Evolutionary conservation across 768 basidiomycete genomes (phyloP).

Genomic region (Agaricus sinodeliciosus): DNA sequence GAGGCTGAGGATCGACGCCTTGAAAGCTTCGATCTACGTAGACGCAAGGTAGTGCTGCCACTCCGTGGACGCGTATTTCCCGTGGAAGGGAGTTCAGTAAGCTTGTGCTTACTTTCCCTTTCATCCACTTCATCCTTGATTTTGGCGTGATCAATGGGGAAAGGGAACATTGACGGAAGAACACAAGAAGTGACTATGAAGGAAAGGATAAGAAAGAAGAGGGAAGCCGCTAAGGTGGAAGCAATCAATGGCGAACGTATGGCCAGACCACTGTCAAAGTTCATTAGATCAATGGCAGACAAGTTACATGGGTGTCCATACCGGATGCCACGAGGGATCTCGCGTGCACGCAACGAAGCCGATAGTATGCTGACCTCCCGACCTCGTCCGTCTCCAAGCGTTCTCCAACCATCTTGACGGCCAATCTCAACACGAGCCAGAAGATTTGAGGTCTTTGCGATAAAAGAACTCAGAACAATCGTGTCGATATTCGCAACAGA

Average conservation of each 20-base stretch:
- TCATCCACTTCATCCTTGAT: not conserved
- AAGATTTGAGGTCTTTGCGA: constrained; percentile 38
- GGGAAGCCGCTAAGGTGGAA: constrained; percentile 36
- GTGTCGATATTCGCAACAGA: constrained; percentile 42
- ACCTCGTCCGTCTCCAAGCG: constrained; percentile 59
- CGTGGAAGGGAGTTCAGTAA: not conserved
- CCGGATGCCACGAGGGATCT: constrained; percentile 68
- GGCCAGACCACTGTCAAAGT: constrained; percentile 49
- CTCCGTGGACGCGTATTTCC: not conserved
- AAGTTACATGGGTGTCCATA: constrained; percentile 22
- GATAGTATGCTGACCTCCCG: constrained; percentile 65
- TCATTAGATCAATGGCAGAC: not conserved
- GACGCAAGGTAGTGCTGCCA: not conserved
- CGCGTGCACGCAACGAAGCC: constrained; percentile 54
- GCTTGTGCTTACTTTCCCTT: not conserved
- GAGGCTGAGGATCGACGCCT: not conserved
- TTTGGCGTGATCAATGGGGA: not conserved
- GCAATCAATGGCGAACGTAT: constrained; percentile 61
- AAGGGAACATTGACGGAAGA: constrained; percentile 30
- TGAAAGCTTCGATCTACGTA: constrained; percentile 1
- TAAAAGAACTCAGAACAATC: constrained; percentile 50
- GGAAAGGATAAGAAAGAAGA: constrained; percentile 43
- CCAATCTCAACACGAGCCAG: constrained; percentile 67
- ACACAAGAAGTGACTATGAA: constrained; percentile 43
- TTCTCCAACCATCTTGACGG: constrained; percentile 67